Conservation (phyloP, 73 alveolate genomes). For the Stentor coeruleus region DNA sequence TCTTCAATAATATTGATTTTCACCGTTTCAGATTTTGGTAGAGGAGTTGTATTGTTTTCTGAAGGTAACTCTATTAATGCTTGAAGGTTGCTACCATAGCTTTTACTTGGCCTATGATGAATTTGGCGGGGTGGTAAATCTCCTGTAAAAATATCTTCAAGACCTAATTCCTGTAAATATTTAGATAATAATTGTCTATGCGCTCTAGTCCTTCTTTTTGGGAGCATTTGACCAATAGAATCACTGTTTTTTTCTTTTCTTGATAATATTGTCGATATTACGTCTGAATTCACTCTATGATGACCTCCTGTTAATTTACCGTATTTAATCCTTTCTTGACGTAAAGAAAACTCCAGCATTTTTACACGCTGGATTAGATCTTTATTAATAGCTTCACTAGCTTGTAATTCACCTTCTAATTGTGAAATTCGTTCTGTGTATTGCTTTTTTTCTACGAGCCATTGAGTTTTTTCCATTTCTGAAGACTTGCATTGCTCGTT, state of each 20-base stretch:
- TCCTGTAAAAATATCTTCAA: too few relatives aligned
- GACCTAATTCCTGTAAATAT: slow-evolving; percentile 3
- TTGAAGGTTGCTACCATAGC: too few relatives aligned
- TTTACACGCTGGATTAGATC: not conserved
- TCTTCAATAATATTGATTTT: too few relatives aligned
- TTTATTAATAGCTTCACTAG: not conserved
- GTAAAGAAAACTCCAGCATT: not conserved
- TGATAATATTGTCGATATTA: not conserved
- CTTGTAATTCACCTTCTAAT: not conserved
- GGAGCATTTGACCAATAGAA: not conserved
- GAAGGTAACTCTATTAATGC: too few relatives aligned
- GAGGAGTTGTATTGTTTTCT: too few relatives aligned
- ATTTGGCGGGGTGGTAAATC: too few relatives aligned
- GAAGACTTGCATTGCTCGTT: not conserved
- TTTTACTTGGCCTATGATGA: too few relatives aligned
- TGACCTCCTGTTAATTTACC: not conserved
- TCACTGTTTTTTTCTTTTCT: not conserved
- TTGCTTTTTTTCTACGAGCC: not conserved
- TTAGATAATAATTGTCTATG: not conserved
- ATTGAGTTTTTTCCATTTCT: slow-evolving; percentile 1
- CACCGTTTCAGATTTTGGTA: too few relatives aligned
- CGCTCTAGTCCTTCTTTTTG: not conserved
- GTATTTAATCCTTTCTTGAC: not conserved
- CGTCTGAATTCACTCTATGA: too few relatives aligned
- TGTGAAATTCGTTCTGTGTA: not conserved